These are phyloP conservation scores for Salix exigua DNA, from an alignment of 345 rosid genomes.

Conservation along the genomic window DNA sequence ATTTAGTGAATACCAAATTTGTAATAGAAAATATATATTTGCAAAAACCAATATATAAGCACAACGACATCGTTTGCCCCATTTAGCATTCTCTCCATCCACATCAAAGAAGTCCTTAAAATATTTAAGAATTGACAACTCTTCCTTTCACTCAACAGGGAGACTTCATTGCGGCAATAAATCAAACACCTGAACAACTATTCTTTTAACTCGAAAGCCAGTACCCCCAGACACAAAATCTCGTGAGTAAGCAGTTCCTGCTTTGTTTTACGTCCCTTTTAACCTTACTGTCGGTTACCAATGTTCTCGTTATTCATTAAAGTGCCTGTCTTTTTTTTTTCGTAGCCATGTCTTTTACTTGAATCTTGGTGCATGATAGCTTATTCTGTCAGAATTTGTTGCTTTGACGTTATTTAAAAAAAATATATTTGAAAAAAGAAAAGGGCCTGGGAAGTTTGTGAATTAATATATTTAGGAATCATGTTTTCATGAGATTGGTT, in stretches of 20 bases:
- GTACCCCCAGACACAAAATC: neutral
- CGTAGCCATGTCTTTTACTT: neutral
- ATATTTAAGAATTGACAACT: too few species aligned
- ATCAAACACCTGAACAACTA: slow-evolving; percentile 11
- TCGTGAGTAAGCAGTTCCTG: neutral
- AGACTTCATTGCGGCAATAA: slow-evolving; percentile 1
- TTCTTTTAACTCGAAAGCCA: neutral
- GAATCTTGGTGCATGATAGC: neutral
- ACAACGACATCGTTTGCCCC: too few species aligned
- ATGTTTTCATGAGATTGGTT: neutral
- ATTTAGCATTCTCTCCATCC: neutral
- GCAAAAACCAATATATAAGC: too few species aligned
- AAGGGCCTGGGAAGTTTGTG: neutral
- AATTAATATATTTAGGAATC: neutral
- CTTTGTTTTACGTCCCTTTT: neutral
- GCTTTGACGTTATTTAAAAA: neutral
- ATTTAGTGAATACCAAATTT: too few species aligned
- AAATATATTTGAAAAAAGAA: neutral
- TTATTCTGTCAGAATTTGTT: neutral
- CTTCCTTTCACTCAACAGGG: neutral
- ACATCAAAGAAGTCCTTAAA: too few species aligned
- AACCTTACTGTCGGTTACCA: neutral
- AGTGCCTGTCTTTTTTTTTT: neutral
- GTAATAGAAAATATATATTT: too few species aligned
- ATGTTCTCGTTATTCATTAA: neutral